Percentiles rank a stretch among this genome's conserved stretches.
Evolutionary conservation across 441 rosid species (phyloP).

Genomic region (Lepidium campestre): DNA sequence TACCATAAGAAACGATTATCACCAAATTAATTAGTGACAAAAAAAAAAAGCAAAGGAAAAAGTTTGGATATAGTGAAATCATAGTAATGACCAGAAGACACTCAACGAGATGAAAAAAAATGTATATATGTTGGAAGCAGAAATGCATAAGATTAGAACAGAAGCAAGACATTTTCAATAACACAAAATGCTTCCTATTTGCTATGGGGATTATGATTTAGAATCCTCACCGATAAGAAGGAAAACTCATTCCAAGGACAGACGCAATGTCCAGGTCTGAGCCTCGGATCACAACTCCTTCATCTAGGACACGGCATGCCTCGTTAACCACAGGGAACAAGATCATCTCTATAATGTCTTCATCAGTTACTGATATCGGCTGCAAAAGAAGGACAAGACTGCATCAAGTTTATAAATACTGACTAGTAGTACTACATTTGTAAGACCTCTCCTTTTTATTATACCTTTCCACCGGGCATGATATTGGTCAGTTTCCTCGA

Average conservation of each 20-base stretch:
- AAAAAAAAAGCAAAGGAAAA: background rate
- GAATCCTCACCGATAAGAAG: slow-evolving; percentile 70
- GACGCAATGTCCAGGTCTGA: slow-evolving; percentile 94
- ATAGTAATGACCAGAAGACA: background rate
- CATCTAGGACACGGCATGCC: slow-evolving; percentile 89
- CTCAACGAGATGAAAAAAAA: background rate
- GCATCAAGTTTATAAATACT: background rate
- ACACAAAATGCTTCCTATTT: background rate
- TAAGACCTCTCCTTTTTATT: background rate
- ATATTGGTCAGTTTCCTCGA: slow-evolving; percentile 56
- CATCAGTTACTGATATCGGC: slow-evolving; percentile 71
- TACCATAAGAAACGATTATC: background rate
- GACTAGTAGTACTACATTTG: background rate
- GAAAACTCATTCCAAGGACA: slow-evolving; percentile 97
- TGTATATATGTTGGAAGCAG: background rate
- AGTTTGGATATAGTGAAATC: background rate
- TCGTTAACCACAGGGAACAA: slow-evolving; percentile 95
- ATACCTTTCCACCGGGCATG: slow-evolving; percentile 91
- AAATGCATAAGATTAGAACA: background rate
- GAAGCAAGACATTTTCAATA: background rate
- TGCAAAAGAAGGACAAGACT: slow-evolving; percentile 29
- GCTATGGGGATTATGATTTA: background rate
- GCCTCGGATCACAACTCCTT: slow-evolving; percentile 76
- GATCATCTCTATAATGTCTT: slow-evolving; percentile 83
- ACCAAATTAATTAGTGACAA: background rate